phyloP scores from a whole-genome alignment of 2,329 filamentous ascomycete species.

The Fusarium globosum region DNA sequence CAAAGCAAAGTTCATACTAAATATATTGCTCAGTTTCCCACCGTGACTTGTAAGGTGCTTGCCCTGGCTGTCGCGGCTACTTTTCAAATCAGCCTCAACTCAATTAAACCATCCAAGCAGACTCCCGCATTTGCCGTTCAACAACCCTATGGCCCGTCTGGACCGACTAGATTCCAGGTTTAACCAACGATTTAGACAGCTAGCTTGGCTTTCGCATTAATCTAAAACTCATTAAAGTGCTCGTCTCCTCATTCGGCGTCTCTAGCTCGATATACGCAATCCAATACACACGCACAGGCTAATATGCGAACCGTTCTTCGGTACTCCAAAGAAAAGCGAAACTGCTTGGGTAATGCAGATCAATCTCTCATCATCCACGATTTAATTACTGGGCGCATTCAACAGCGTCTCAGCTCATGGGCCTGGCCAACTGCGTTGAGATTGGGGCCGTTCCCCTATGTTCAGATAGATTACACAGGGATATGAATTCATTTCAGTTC shows the following conservation, averaged over 20 bases:
- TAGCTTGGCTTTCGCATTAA: not conserved
- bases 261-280: conserved; percentile 9
- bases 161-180: conserved; percentile 1
- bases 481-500: conserved; percentile 31
- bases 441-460: conserved; percentile 18
- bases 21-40: not conserved
- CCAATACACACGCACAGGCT: conserved; percentile 28
- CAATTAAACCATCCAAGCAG: conserved; percentile 2
- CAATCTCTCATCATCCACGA: conserved; percentile 5
- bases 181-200: not conserved
- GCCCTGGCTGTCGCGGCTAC: conserved; percentile 34
- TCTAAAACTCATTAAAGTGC: conserved; percentile 14
- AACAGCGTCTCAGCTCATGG: conserved; percentile 1
- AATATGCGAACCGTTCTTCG: conserved; percentile 19
- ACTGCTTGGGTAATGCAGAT: conserved; percentile 7
- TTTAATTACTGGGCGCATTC: conserved; percentile 15
- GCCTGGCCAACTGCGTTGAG: conserved; percentile 15
- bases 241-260: conserved; percentile 1
- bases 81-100: conserved; percentile 3
- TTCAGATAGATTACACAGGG: conserved; percentile 26
- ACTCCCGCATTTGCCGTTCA: conserved; percentile 36
- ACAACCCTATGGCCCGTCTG: conserved; percentile 1
- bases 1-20: not conserved
- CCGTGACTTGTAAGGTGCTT: too few relatives aligned
- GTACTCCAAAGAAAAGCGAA: conserved; percentile 11